These are phyloP conservation scores for Pouteria glomerata DNA, from an alignment of 148 eudicot genomes.

Conservation along the genomic window DNA sequence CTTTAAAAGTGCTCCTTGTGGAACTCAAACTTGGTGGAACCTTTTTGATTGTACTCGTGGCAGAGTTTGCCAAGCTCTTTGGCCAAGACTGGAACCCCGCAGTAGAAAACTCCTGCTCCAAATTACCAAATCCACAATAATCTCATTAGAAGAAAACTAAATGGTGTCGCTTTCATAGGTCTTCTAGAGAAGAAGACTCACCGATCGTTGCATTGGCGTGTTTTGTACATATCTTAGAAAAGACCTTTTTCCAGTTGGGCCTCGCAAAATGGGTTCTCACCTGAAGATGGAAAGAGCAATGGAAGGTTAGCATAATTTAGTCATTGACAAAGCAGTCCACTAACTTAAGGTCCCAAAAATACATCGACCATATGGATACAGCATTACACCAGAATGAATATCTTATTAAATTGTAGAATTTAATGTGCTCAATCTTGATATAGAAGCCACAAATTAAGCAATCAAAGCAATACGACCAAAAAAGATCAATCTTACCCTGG, in stretches of 20 bases:
- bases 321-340: no score
- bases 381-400: no score
- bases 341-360: no score
- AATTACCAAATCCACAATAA: conserved; percentile 1
- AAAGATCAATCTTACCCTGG: conserved; percentile 49
- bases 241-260: conserved; percentile 95
- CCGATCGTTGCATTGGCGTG: conserved; percentile 91
- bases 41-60: conserved; percentile 76
- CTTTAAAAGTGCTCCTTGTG: conserved; percentile 86
- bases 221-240: conserved; percentile 62
- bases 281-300: conserved; percentile 29
- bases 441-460: neutral
- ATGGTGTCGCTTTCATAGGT: neutral
- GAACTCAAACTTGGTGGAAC: conserved; percentile 82
- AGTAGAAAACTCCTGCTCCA: conserved; percentile 87
- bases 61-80: conserved; percentile 70
- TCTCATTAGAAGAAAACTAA: neutral
- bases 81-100: conserved; percentile 71
- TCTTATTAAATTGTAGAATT: no score
- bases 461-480: neutral
- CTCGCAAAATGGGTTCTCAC: conserved; percentile 94
- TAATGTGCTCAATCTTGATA: neutral
- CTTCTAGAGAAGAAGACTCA: conserved; percentile 18
- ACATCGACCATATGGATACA: no score
- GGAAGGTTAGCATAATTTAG: no score